Evolutionary conservation across 257 asterid genomes (phyloP).

Genomic region (Penstemon newberryi): DNA sequence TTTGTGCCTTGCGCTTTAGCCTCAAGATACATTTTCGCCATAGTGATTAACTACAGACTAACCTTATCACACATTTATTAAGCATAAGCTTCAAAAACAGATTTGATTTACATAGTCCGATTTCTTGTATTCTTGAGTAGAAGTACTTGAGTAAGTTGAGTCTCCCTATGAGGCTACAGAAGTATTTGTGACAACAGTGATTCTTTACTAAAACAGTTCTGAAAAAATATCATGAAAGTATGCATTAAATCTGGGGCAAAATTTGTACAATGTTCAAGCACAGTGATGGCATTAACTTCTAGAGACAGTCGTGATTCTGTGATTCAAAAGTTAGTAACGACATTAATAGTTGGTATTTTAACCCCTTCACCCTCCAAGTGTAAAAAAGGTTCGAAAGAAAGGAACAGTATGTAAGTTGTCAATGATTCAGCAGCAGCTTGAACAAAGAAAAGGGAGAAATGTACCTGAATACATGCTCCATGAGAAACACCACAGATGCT

Average conservation of each 20-base stretch:
- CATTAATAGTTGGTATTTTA: slow-evolving; percentile 17
- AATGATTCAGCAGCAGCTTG: slow-evolving; percentile 2
- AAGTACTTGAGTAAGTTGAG: not conserved
- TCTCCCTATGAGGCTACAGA: slow-evolving; percentile 11
- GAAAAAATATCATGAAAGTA: no score
- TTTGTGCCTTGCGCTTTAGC: no score
- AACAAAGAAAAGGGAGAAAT: slow-evolving; percentile 27
- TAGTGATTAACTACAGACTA: not conserved
- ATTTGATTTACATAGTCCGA: no score
- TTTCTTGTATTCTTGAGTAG: no score
- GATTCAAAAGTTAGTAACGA: not conserved
- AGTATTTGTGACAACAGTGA: not conserved
- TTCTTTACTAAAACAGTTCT: slow-evolving; percentile 9
- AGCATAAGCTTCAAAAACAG: not conserved
- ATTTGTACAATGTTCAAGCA: not conserved
- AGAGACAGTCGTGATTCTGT: not conserved
- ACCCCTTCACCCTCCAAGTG: not conserved
- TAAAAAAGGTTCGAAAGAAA: not conserved
- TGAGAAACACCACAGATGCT: slow-evolving; percentile 90
- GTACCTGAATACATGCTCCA: slow-evolving; percentile 99
- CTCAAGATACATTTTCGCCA: no score
- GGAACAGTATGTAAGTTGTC: not conserved
- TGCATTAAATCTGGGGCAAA: no score
- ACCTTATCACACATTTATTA: not conserved
- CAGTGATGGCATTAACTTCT: slow-evolving; percentile 5